Evolutionary conservation across 768 basidiomycete genomes (phyloP), one percentile per base, ranked within the genome.

Genomic region (Pleurotus giganteus): DNA sequence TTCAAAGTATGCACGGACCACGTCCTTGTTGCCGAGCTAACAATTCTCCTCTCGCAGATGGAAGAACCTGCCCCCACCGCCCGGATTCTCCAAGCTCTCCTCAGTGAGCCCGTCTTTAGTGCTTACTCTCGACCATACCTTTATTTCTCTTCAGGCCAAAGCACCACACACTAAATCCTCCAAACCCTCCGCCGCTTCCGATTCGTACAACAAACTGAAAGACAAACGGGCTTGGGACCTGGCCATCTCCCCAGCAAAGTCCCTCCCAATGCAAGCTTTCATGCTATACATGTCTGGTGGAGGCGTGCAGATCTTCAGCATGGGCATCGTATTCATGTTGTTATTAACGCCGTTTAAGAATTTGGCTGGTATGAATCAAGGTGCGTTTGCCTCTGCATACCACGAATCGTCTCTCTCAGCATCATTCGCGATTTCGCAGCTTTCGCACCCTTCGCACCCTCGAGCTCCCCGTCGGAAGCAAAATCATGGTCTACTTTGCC

Each of bases 221-320:
- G 82, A 82, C 59, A 86, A 81, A 63, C 85, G 90, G 24, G 92
- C 92, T 39, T 91, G 92, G 89, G 91, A 93, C 58, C 76, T 91
- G 37, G 92, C 92, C 34, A 80, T 86, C 46, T 75, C 82, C 3
- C 94, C 94, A 1, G 91, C 90, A 29, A 97, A 98, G 70, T 84
- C 86, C 12, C 78, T 98, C 24, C 94, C 94, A 3, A 97, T 97
- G 95, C 94, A 98, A 65, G 93, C 88, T 4, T 89, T 98, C 74
- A 98, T 98, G 95, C 79, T 98, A 29, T 98, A 98, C 81, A 96
- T 98, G 90, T 95, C 94, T 19, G 95, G 95, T 31, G 88, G 92
- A 11, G 92, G 93, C 47, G 89, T 98, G 12, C 95, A 98, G 70
- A 88, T 98, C 39, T 97, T 98, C 70, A 95, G 93, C 71, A 92